Evolutionary conservation across 805 yeast species (phyloP).

Genomic region (Candida xiaguanensis): DNA sequence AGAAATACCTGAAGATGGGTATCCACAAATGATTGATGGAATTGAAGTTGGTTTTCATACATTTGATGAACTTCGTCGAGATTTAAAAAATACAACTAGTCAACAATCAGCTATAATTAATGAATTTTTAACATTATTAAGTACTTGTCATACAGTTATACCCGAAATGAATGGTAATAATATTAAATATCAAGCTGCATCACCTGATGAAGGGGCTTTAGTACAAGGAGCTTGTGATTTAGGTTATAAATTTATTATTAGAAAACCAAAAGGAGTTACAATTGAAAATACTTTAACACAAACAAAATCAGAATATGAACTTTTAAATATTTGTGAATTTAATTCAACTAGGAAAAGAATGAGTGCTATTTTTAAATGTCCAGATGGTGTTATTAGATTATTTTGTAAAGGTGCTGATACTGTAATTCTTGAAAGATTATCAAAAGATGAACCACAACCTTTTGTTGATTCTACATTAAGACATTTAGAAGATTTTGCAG

Average conservation of each 20-base stretch:
- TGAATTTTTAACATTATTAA: slow-evolving; percentile 76
- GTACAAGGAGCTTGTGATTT: slow-evolving; percentile 93
- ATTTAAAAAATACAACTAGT: slow-evolving; percentile 40
- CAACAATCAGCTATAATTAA: slow-evolving; percentile 51
- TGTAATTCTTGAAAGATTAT: slow-evolving; percentile 83
- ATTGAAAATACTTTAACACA: slow-evolving; percentile 51
- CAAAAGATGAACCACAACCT: slow-evolving; percentile 58
- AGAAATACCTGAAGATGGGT: slow-evolving; percentile 87
- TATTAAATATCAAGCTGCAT: slow-evolving; percentile 95
- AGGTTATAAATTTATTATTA: slow-evolving; percentile 79
- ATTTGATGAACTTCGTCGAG: slow-evolving; percentile 57
- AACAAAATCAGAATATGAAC: slow-evolving; percentile 55
- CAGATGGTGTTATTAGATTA: slow-evolving; percentile 85
- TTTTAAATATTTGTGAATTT: slow-evolving; percentile 90
- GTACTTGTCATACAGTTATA: slow-evolving; percentile 96
- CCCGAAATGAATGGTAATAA: slow-evolving; percentile 72
- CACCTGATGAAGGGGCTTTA: slow-evolving; percentile 98
- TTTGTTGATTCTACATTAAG: slow-evolving; percentile 77
- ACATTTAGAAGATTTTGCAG: slow-evolving; percentile 94
- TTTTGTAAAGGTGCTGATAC: slow-evolving; percentile 98
- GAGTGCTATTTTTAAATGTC: slow-evolving; percentile 92
- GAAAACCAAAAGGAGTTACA: slow-evolving; percentile 80
- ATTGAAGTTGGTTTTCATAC: slow-evolving; percentile 75
- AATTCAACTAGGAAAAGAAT: slow-evolving; percentile 96
- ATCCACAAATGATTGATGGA: slow-evolving; percentile 69